Evolutionary conservation across 495 filamentous ascomycete species (phyloP), one percentile per base, ranked within the genome.

Genomic region (Penicillium antarcticum): DNA sequence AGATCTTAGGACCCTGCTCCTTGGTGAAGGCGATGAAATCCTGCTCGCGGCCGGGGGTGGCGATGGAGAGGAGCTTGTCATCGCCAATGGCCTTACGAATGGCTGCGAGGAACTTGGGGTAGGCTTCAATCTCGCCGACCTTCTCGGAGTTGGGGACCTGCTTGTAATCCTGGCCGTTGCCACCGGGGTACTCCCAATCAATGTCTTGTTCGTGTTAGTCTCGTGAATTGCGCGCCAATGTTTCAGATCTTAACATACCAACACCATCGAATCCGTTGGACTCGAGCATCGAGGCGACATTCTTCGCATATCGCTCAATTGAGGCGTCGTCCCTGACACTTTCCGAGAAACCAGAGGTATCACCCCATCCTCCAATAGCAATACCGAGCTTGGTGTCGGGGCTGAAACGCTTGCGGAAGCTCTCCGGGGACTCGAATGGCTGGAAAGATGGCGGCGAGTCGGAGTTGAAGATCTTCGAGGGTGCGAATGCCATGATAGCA

Each of bases 151-250:
- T 90, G n/a, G 86, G 83, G 7, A 76, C 61, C 45, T 77, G 54
- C 50, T 85, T 89, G 74, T 89, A 91, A 65, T 89, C 85, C 42
- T 86, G 78, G 18, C 87, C 87, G 61, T 91, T 89, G 37, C 87
- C 87, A 26, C 86, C 87, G 1, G 87, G 87, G 61, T 89, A 91
- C 56, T 91, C 87, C 87, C 87, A 91, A 60, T 91, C 87, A 48
- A 90, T 81, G 51, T 91, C 87, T 64, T 81, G 68, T 13, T 6
- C 18, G 3, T 6, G 29, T 48, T 38, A 48, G 16, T 24, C 13
- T n/a, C 34, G 12, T 41, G 44, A 18, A 14, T 41, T 42, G 51
- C 18, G 5, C 7, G 26, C 6, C 10, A 11, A 2, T 21, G 14
- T 2, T 38, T 34, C 5, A 2, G 7, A 1, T 21, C n/a, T 12